Evolutionary conservation across 2,329 filamentous ascomycete genomes (phyloP).

Genomic region (Alternaria dauci): DNA sequence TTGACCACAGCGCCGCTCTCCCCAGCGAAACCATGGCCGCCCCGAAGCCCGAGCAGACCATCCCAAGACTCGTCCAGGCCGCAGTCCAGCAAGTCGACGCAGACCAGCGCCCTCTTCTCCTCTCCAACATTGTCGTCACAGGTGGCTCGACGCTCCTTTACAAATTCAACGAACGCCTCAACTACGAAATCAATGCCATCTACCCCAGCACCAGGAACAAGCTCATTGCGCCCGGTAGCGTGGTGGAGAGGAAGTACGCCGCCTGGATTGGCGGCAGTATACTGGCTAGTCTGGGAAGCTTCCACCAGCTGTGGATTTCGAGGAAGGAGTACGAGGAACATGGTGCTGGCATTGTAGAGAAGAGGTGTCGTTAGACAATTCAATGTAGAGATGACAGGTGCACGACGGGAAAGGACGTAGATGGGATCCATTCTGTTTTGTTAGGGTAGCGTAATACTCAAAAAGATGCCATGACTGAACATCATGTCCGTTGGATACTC

Average conservation of each 20-base stretch:
- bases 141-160: constrained; percentile 87
- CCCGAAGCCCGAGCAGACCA: constrained; percentile 76
- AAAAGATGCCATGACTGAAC: not conserved
- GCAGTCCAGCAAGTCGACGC: constrained; percentile 84
- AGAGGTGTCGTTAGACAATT: constrained; percentile 83
- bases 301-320: constrained; percentile 99
- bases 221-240: constrained; percentile 85
- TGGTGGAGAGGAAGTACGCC: constrained; percentile 88
- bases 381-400: not conserved
- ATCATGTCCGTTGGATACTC: not conserved
- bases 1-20: constrained; percentile 82
- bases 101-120: constrained; percentile 81
- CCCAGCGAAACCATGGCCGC: constrained; percentile 58
- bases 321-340: constrained; percentile 98
- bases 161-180: constrained; percentile 89
- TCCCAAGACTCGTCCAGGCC: constrained; percentile 81
- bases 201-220: constrained; percentile 89
- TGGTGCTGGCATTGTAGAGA: constrained; percentile 88
- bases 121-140: constrained; percentile 91
- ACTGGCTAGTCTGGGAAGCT: constrained; percentile 91
- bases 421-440: not conserved
- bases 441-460: not conserved
- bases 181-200: constrained; percentile 79
- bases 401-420: not conserved
- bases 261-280: constrained; percentile 98